Conservation (phyloP, 345 rosid genomes). For the Pugionium dolabratum region DNA sequence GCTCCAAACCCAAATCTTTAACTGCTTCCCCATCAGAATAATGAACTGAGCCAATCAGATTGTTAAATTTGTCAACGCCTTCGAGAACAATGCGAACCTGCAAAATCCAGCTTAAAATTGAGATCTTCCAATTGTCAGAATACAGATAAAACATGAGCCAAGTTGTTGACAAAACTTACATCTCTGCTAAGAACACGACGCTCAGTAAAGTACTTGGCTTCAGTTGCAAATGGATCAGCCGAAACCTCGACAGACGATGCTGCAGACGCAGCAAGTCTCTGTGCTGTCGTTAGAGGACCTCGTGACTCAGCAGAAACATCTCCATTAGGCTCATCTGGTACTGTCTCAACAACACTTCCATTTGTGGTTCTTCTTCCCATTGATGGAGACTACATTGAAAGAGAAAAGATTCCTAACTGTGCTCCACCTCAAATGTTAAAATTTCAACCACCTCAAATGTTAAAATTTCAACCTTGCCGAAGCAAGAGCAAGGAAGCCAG, state of each 20-base stretch:
- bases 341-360: constrained; percentile 45
- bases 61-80: constrained; percentile 93
- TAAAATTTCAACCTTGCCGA: background rate
- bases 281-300: constrained; percentile 84
- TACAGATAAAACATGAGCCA: constrained; percentile 6
- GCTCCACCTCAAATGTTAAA: constrained; percentile 2
- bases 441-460: constrained; percentile 5
- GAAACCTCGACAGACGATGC: constrained; percentile 57
- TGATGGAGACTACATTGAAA: constrained; percentile 68
- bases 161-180: constrained; percentile 44
- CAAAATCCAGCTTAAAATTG: constrained; percentile 23
- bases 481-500: background rate
- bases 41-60: constrained; percentile 90
- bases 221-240: constrained; percentile 77
- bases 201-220: constrained; percentile 94
- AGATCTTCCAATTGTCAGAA: constrained; percentile 24
- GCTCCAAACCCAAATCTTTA: constrained; percentile 90
- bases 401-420: constrained; percentile 6
- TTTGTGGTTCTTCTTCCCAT: constrained; percentile 68
- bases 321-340: constrained; percentile 68
- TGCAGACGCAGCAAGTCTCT: constrained; percentile 79
- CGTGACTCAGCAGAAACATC: constrained; percentile 62
- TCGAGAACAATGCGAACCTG: constrained; percentile 96
- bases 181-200: constrained; percentile 84
- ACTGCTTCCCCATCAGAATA: constrained; percentile 86